These are phyloP conservation scores for Eucalyptus marginata DNA, from an alignment of 345 rosid genomes.

Conservation along the genomic window DNA sequence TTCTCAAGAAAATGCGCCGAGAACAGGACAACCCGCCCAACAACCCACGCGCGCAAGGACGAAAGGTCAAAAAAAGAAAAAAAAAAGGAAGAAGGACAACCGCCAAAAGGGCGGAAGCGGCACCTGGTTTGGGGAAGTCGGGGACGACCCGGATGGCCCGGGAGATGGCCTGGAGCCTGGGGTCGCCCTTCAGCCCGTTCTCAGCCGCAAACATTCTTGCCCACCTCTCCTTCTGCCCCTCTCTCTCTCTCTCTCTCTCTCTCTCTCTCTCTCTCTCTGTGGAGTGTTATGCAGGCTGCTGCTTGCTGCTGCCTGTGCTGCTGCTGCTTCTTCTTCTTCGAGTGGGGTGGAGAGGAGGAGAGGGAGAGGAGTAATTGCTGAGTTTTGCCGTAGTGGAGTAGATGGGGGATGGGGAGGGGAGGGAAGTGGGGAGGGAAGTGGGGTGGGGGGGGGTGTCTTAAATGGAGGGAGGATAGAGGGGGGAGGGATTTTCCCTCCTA, in stretches of 20 bases:
- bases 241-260: background rate
- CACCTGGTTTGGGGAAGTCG: conserved; percentile 69
- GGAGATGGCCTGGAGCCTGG: conserved; percentile 52
- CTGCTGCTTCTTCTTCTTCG: accelerated
- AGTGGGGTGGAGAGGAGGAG: background rate
- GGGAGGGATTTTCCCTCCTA: background rate
- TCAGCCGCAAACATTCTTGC: conserved; percentile 54
- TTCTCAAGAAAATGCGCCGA: background rate
- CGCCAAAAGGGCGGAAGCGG: background rate
- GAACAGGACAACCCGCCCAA: background rate
- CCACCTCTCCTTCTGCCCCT: background rate
- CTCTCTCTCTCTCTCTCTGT: background rate
- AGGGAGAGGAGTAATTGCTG: background rate
- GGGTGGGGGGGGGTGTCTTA: background rate
- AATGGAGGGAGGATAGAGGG: background rate
- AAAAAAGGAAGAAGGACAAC: background rate
- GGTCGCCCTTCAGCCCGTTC: conserved; percentile 72
- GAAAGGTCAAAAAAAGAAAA: accelerated
- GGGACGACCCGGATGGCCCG: conserved; percentile 65
- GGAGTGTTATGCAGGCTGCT: background rate
- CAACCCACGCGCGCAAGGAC: too few relatives aligned
- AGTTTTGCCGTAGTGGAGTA: too few relatives aligned
- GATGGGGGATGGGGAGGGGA: too few relatives aligned
- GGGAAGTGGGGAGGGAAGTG: background rate
- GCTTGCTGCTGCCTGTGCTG: too few relatives aligned